These are phyloP conservation scores for Stachybotrys chartarum DNA, from an alignment of 2,329 filamentous ascomycete genomes.

Conservation along the genomic window DNA sequence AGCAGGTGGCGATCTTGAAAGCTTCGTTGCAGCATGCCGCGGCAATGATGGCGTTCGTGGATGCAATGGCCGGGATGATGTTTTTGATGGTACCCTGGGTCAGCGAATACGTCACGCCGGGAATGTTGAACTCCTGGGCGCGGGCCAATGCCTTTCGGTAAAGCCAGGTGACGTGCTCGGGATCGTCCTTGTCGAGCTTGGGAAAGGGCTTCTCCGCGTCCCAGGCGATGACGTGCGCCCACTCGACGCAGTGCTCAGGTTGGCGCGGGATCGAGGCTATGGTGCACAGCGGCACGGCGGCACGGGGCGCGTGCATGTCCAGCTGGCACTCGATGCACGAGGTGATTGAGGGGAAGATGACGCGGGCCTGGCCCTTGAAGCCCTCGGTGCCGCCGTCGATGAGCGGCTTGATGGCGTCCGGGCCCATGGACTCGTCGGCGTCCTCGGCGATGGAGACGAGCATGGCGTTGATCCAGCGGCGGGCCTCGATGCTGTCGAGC, in stretches of 20 bases:
- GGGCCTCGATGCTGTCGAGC: constrained; percentile 91
- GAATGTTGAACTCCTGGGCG: constrained; percentile 81
- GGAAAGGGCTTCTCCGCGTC: constrained; percentile 78
- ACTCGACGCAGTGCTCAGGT: constrained; percentile 96
- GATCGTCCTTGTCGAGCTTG: constrained; percentile 87
- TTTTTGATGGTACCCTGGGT: constrained; percentile 99
- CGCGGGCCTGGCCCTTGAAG: constrained; percentile 94
- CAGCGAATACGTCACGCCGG: constrained; percentile 88
- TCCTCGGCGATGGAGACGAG: constrained; percentile 84
- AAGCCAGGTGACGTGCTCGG: constrained; percentile 96
- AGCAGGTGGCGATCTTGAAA: constrained; percentile 81
- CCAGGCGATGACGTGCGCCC: constrained; percentile 98
- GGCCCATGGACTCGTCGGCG: constrained; percentile 69
- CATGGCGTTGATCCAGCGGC: constrained; percentile 97
- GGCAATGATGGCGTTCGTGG: constrained; percentile 93
- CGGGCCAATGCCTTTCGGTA: constrained; percentile 77
- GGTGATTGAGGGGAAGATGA: constrained; percentile 85
- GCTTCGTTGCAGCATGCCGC: constrained; percentile 96
- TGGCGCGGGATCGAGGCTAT: constrained; percentile 94
- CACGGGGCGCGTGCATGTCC: constrained; percentile 95
- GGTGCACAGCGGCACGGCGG: constrained; percentile 94
- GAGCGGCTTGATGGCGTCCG: constrained; percentile 83
- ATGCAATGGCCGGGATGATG: constrained; percentile 97
- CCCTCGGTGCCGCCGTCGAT: constrained; percentile 97
- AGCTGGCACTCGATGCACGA: constrained; percentile 98